Percentiles rank a stretch among this genome's conserved stretches.
These are phyloP conservation scores for Phytophthora gonapodyides DNA, from an alignment of 352 stramenopile species.

Conservation along the genomic window DNA sequence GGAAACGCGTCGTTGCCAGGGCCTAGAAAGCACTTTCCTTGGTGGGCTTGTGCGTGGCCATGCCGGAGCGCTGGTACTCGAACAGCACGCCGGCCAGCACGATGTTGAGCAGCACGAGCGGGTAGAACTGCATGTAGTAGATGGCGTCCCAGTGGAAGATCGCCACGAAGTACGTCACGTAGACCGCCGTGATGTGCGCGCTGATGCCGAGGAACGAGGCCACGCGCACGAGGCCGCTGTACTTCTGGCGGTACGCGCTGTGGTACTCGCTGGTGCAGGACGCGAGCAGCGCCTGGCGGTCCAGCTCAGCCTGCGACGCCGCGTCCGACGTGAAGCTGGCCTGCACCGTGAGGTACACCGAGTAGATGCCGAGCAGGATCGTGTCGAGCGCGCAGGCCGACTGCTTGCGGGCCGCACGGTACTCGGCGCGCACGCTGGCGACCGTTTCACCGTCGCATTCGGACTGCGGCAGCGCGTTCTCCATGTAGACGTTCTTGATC, in stretches of 20 bases:
- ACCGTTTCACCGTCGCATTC: conserved; percentile 83
- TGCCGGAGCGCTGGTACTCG: conserved; percentile 69
- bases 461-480: conserved; percentile 77
- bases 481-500: conserved; percentile 90
- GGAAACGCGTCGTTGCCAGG: background rate
- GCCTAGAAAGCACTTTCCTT: conserved; percentile 45
- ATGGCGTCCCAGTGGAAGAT: conserved; percentile 79
- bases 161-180: conserved; percentile 68
- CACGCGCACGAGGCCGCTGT: conserved; percentile 62
- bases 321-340: conserved; percentile 69
- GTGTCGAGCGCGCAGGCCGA: conserved; percentile 66
- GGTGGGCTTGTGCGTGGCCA: conserved; percentile 51
- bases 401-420: conserved; percentile 63
- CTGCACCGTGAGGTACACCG: conserved; percentile 73
- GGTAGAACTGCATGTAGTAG: conserved; percentile 82
- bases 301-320: conserved; percentile 58
- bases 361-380: conserved; percentile 77
- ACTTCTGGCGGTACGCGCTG: conserved; percentile 57
- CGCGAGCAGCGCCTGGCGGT: conserved; percentile 58
- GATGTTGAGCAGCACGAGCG: conserved; percentile 67
- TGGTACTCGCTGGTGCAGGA: conserved; percentile 73
- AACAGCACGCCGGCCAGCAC: conserved; percentile 57
- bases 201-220: conserved; percentile 86
- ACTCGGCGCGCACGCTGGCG: conserved; percentile 79
- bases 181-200: conserved; percentile 72